Conservation (phyloP, 495 filamentous ascomycete genomes). For the Halenospora varia region DNA sequence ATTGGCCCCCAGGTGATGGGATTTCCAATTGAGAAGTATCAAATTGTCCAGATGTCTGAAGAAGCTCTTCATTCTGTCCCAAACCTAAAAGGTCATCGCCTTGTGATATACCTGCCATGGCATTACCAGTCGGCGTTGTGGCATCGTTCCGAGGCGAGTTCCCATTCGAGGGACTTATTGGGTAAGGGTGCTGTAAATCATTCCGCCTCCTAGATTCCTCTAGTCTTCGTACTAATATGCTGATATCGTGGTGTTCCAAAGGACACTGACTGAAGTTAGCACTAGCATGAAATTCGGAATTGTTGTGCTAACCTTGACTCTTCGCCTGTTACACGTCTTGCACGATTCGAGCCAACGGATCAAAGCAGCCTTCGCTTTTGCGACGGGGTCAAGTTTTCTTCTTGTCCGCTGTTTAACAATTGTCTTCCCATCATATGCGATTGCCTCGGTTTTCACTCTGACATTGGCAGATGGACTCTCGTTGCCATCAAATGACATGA, state of each 20-base stretch:
- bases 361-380: conserved; percentile 22
- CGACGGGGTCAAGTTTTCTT: conserved; percentile 2
- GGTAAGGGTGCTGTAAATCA: neutral
- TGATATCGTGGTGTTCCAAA: conserved; percentile 24
- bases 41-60: neutral
- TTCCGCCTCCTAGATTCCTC: too few relatives aligned
- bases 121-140: neutral
- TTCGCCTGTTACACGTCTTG: conserved; percentile 5
- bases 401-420: conserved; percentile 11
- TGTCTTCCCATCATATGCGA: conserved; percentile 16
- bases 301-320: conserved; percentile 14
- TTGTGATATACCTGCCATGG: neutral
- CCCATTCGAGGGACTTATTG: neutral
- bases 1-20: conserved; percentile 1
- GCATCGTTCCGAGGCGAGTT: conserved; percentile 1
- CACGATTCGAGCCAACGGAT: conserved; percentile 19
- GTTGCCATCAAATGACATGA: conserved; percentile 21
- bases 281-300: neutral
- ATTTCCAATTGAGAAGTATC: conserved; percentile 6
- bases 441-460: conserved; percentile 8
- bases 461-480: conserved; percentile 14
- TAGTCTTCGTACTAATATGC: conserved; percentile 6
- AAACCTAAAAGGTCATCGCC: neutral
- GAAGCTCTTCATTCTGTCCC: conserved; percentile 2
- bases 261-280: conserved; percentile 17